Percentiles rank a stretch among this genome's conserved stretches.
Evolutionary conservation across 257 asterid species (phyloP).

Genomic region (Fraxinus excelsior): DNA sequence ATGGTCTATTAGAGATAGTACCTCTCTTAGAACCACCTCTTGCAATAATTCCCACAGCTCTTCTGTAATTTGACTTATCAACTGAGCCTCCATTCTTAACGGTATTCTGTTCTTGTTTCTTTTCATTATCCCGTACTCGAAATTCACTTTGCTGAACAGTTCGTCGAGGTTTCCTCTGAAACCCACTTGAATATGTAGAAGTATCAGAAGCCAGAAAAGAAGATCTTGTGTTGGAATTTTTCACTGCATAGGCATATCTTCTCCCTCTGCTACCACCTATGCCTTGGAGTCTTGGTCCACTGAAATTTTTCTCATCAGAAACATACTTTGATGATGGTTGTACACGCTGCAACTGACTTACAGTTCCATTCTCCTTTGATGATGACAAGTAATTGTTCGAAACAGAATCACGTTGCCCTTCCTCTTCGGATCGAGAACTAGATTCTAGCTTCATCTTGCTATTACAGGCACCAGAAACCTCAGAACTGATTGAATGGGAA

Average conservation of each 20-base stretch:
- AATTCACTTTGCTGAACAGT: constrained; percentile 75
- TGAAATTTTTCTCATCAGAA: constrained; percentile 46
- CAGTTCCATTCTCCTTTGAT: constrained; percentile 48
- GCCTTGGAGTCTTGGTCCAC: constrained; percentile 53
- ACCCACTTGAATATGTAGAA: constrained; percentile 52
- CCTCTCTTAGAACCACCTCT: constrained; percentile 85
- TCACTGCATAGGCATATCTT: constrained; percentile 71
- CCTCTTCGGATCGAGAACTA: constrained; percentile 45
- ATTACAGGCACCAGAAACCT: constrained; percentile 36
- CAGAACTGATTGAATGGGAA: constrained; percentile 31
- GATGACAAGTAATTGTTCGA: constrained; percentile 35
- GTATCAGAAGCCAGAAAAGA: constrained; percentile 42
- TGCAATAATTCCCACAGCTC: constrained; percentile 44
- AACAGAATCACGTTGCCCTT: constrained; percentile 22
- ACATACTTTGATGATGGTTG: constrained; percentile 40
- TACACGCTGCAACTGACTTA: constrained; percentile 35
- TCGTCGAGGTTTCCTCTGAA: constrained; percentile 73
- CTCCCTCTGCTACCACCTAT: constrained; percentile 62
- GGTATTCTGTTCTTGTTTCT: constrained; percentile 46
- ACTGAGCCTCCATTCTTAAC: constrained; percentile 38
- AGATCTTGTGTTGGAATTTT: constrained; percentile 52
- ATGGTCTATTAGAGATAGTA: constrained; percentile 48
- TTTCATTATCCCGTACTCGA: constrained; percentile 74
- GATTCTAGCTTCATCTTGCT: constrained; percentile 37
- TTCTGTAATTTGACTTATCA: constrained; percentile 50